Evolutionary conservation across 768 basidiomycete species (phyloP), one percentile per base, ranked within the genome.

Genomic region (Rickenella mellea): DNA sequence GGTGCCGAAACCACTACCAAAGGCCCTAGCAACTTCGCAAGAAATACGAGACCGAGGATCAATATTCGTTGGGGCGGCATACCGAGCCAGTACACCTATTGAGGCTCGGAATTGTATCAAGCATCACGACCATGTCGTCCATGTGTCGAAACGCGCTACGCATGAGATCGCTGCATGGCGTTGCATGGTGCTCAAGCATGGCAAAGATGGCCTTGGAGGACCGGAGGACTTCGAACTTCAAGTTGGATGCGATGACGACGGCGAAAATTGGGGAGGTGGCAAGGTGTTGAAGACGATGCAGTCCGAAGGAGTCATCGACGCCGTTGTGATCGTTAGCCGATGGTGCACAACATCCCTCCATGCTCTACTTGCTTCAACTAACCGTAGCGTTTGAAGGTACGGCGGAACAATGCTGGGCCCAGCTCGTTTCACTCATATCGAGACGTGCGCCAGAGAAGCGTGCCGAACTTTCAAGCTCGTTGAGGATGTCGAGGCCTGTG

Each of bases 351-450:
- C 24, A 17, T 29, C 35, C 22, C 4, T 40, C n/a, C 8, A 2
- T 26, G 14, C 25, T 31, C 21, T 32, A 17, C 28, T 19, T 28
- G 12, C 24, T 39, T 20, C 40, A 21, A 26, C 38, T 24, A 29
- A 20, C 10, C 14, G 11, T 21, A 11, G 20, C 19, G 20, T 24
- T 19, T 30, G 5, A 48, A 87, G 85, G 83, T 88, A 78, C 51
- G 87, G 86, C 0, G 87, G 88, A n/a, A 77, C 71, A 6, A 63
- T 88, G 65, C 66, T 91, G 4, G 88, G 88, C 2, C 82, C 86
- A 5, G 70, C 65, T 14, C 45, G 88, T 26, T 91, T 90, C 57
- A 57, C 70, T 2, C 88, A 91, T 51, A 82, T 90, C 50, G 80
- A 86, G 57, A 76, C 71, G 2, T 88, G 86, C 55, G 65, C 85